phyloP scores from a whole-genome alignment of 345 rosid genomes.

The Salix brachista region DNA sequence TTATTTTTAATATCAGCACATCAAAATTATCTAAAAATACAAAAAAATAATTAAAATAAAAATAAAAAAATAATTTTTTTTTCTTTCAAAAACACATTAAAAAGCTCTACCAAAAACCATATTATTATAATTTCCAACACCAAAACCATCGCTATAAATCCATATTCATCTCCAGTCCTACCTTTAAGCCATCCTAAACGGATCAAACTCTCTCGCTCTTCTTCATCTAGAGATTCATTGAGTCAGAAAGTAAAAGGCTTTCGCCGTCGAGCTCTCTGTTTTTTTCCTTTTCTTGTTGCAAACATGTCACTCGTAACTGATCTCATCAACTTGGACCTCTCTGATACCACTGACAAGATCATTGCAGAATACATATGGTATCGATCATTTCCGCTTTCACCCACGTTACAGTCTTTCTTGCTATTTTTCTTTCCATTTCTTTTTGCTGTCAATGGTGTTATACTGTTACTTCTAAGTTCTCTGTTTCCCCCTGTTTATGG shows the following conservation, averaged over 20 bases:
- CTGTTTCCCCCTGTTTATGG: neutral
- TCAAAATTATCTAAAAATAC: no score
- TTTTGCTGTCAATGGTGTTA: neutral
- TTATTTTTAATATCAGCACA: no score
- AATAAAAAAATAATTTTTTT: no score
- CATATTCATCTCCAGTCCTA: neutral
- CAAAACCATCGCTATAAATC: neutral
- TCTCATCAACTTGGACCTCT: slow-evolving; percentile 25
- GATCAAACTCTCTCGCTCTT: neutral
- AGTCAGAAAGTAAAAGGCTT: neutral
- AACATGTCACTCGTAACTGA: slow-evolving; percentile 20
- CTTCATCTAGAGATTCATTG: neutral
- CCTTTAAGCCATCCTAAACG: neutral
- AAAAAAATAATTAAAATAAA: no score
- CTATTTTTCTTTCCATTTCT: neutral
- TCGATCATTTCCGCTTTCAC: neutral
- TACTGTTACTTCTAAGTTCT: neutral
- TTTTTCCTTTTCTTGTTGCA: neutral
- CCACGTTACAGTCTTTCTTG: neutral
- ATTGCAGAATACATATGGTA: slow-evolving; percentile 29
- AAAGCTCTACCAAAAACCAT: no score
- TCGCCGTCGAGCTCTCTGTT: neutral
- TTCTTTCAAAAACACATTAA: no score
- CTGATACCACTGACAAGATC: slow-evolving; percentile 18
- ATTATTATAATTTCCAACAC: neutral